A percentile compares a stretch with the other conserved stretches of the same genome.
phyloP scores from a whole-genome alignment of 2,329 filamentous ascomycete species.

The Epichloe aotearoae region DNA sequence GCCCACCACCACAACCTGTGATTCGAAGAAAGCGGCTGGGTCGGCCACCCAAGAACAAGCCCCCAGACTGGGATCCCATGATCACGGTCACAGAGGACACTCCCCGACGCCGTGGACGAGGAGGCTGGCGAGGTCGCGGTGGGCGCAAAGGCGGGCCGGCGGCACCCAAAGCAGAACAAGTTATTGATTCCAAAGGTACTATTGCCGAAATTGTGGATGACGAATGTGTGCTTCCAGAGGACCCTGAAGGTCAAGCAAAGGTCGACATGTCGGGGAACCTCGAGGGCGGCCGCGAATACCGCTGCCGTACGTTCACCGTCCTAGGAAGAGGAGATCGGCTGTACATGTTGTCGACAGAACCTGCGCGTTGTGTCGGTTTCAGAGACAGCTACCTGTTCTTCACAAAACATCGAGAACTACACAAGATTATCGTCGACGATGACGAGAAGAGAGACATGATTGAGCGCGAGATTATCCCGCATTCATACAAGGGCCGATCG shows the following conservation, averaged over 20 bases:
- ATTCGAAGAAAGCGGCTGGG: slow-evolving; percentile 70
- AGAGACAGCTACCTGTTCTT: slow-evolving; percentile 98
- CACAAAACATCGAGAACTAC: slow-evolving; percentile 89
- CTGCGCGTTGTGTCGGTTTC: slow-evolving; percentile 91
- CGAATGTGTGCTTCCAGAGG: slow-evolving; percentile 78
- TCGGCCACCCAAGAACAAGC: slow-evolving; percentile 72
- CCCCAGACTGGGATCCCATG: slow-evolving; percentile 62
- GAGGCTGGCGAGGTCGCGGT: slow-evolving; percentile 57
- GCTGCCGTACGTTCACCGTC: slow-evolving; percentile 90
- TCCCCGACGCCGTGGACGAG: slow-evolving; percentile 51
- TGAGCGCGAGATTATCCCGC: slow-evolving; percentile 85
- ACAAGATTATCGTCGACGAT: slow-evolving; percentile 96
- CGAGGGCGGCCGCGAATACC: slow-evolving; percentile 75
- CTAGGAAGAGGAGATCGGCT: slow-evolving; percentile 68
- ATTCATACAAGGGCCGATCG: slow-evolving; percentile 94
- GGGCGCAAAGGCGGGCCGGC: slow-evolving; percentile 55
- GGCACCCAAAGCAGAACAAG: slow-evolving; percentile 66
- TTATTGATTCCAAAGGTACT: slow-evolving; percentile 88
- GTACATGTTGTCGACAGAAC: slow-evolving; percentile 98
- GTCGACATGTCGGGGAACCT: slow-evolving; percentile 83
- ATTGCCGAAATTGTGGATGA: slow-evolving; percentile 83
- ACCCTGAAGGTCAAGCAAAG: slow-evolving; percentile 80
- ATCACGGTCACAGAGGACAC: slow-evolving; percentile 44
- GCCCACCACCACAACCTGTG: slow-evolving; percentile 45
- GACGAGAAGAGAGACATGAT: slow-evolving; percentile 97